Percentiles rank a stretch among this genome's conserved stretches.
Evolutionary conservation across 1,284 basidiomycete genomes (phyloP).

Genomic region (Trichosporon faecale): DNA sequence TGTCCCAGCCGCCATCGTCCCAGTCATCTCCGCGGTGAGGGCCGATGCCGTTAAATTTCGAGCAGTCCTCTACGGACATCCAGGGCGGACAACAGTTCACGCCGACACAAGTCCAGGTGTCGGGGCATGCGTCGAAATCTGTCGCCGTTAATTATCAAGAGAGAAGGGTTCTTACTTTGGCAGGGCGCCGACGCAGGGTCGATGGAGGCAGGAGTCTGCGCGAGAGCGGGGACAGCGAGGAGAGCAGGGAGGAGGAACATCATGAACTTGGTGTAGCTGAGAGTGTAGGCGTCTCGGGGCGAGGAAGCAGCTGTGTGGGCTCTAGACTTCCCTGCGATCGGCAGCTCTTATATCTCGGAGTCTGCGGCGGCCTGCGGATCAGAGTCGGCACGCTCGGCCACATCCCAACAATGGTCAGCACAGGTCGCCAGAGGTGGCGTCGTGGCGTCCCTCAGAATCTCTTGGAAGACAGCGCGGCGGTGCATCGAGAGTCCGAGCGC

Average conservation of each 20-base stretch:
- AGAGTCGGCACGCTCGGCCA: background rate
- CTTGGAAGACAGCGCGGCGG: background rate
- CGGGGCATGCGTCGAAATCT: background rate
- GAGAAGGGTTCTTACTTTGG: background rate
- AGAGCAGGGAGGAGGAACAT: background rate
- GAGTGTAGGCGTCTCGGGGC: too few relatives aligned
- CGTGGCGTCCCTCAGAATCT: background rate
- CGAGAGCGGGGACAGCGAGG: background rate
- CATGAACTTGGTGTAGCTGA: background rate
- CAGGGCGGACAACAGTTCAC: background rate
- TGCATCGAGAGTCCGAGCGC: background rate
- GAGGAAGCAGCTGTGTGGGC: too few relatives aligned
- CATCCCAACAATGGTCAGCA: background rate
- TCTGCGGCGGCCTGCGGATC: background rate
- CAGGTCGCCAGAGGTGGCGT: background rate
- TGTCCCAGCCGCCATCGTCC: background rate
- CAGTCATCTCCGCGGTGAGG: background rate
- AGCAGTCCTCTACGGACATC: background rate
- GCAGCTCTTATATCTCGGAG: background rate
- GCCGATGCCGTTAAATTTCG: background rate
- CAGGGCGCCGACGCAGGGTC: background rate
- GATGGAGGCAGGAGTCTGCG: background rate
- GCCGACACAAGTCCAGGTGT: background rate
- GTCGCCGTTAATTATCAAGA: background rate
- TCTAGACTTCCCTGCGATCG: too few relatives aligned